Conservation (phyloP, 2,329 filamentous ascomycete species). For the Alternaria longipes region DNA sequence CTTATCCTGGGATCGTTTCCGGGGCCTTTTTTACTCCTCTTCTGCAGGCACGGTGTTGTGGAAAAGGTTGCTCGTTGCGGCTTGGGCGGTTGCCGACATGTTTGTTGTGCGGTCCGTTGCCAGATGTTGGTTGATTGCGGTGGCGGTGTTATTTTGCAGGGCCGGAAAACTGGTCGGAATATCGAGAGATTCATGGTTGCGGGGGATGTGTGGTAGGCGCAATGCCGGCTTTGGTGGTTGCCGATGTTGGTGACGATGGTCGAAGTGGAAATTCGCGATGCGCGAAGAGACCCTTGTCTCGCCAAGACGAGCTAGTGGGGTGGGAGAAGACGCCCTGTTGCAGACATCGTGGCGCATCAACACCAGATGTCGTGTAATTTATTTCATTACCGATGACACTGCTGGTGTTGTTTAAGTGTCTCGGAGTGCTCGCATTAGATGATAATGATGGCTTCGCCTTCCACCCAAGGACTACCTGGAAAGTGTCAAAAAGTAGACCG, state of each 20-base stretch:
- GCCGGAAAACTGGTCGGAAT: slow-evolving; percentile 37
- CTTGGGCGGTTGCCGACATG: slow-evolving; percentile 20
- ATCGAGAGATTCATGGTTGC: slow-evolving; percentile 40
- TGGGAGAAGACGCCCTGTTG: no score
- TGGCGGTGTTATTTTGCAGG: slow-evolving; percentile 20
- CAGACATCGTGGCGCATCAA: no score
- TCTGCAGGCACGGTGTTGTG: slow-evolving; percentile 39
- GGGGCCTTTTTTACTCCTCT: slow-evolving; percentile 34
- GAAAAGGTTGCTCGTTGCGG: slow-evolving; percentile 35
- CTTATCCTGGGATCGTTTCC: slow-evolving; percentile 45
- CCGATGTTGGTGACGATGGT: background rate
- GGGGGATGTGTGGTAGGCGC: background rate
- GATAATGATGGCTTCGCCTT: no score
- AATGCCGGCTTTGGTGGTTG: background rate
- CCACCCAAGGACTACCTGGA: no score
- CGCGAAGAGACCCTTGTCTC: slow-evolving; percentile 1
- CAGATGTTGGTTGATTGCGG: slow-evolving; percentile 17
- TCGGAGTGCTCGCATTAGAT: no score
- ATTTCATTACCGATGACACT: rapidly evolving
- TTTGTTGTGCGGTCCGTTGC: slow-evolving; percentile 19
- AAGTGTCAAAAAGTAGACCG: no score
- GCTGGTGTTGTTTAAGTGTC: no score
- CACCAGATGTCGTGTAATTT: no score
- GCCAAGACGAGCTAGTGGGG: background rate
- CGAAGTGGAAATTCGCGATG: slow-evolving; percentile 1